A percentile compares a stretch with the other conserved stretches of the same genome.
Conservation (phyloP, 2,329 filamentous ascomycete genomes). For the Sporothrix sp. region DNA sequence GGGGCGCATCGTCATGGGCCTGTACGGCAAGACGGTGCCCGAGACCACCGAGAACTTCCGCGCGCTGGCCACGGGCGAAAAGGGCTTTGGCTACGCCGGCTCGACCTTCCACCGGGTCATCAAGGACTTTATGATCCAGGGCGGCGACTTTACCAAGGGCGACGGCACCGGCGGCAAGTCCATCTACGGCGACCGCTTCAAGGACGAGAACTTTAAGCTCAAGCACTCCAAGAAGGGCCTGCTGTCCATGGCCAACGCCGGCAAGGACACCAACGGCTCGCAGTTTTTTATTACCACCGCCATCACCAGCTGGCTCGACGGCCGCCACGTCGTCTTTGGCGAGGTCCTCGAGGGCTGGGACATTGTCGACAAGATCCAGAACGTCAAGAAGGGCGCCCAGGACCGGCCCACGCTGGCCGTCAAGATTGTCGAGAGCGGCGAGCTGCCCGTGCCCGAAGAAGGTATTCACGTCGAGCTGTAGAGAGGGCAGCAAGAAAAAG, state of each 20-base stretch:
- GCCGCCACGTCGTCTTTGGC: conserved; percentile 77
- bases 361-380: conserved; percentile 69
- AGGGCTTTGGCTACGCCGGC: conserved; percentile 74
- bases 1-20: conserved; percentile 68
- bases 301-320: conserved; percentile 74
- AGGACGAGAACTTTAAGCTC: conserved; percentile 91
- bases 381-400: conserved; percentile 51
- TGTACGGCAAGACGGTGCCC: conserved; percentile 81
- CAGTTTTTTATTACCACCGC: conserved; percentile 89
- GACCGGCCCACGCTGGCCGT: conserved; percentile 61
- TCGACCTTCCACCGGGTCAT: conserved; percentile 85
- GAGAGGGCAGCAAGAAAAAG: conserved; percentile 2
- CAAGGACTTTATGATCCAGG: conserved; percentile 87
- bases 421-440: conserved; percentile 76
- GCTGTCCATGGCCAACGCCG: conserved; percentile 78
- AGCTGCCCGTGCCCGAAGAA: conserved; percentile 75
- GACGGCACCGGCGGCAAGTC: conserved; percentile 81
- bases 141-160: conserved; percentile 75
- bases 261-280: conserved; percentile 77
- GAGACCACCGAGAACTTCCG: conserved; percentile 67
- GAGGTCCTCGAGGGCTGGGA: conserved; percentile 83
- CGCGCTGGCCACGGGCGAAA: conserved; percentile 73
- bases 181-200: conserved; percentile 77
- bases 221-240: conserved; percentile 81
- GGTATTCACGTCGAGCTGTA: conserved; percentile 89